Evolutionary conservation across 2,329 filamentous ascomycete species (phyloP).

Genomic region (Ciborinia camelliae): DNA sequence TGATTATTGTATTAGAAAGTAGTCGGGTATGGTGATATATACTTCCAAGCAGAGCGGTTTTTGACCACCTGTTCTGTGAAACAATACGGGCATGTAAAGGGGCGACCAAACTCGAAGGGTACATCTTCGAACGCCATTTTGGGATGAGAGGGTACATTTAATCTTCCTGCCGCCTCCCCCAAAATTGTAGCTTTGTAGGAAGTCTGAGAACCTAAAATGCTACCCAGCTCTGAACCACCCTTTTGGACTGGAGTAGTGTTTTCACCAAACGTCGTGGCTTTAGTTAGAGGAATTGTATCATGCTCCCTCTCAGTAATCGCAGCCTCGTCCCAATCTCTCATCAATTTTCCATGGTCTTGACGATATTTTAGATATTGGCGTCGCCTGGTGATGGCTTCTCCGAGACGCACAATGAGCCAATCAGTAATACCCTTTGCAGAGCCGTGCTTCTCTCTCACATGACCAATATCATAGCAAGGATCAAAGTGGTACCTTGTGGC

Average conservation of each 20-base stretch:
- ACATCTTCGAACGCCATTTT: slow-evolving; percentile 28
- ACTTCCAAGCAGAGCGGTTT: slow-evolving; percentile 29
- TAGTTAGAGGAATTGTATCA: slow-evolving; percentile 25
- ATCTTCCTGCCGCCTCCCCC: slow-evolving; percentile 17
- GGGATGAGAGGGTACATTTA: slow-evolving; percentile 27
- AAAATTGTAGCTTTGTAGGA: slow-evolving; percentile 29
- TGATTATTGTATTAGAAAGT: not conserved
- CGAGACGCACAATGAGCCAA: slow-evolving; percentile 33
- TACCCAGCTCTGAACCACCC: slow-evolving; percentile 16
- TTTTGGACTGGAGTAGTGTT: slow-evolving; percentile 2
- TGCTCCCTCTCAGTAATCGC: slow-evolving; percentile 8
- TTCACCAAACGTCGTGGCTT: slow-evolving; percentile 30
- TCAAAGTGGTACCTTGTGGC: slow-evolving; percentile 26
- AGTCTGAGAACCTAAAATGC: slow-evolving; percentile 28
- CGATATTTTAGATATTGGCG: slow-evolving; percentile 37
- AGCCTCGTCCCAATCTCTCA: slow-evolving; percentile 23
- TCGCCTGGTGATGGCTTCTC: slow-evolving; percentile 35
- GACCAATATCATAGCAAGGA: slow-evolving; percentile 24
- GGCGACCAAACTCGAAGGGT: slow-evolving; percentile 28
- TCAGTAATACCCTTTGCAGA: slow-evolving; percentile 20
- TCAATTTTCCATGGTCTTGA: slow-evolving; percentile 31
- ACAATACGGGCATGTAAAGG: slow-evolving; percentile 31
- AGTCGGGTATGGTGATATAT: not conserved
- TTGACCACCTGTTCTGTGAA: slow-evolving; percentile 28
- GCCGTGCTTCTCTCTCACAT: slow-evolving; percentile 31